A percentile compares a stretch with the other conserved stretches of the same genome.
These are phyloP conservation scores for Fusarium scirpi DNA, from an alignment of 2,329 filamentous ascomycete genomes.

Conservation along the genomic window DNA sequence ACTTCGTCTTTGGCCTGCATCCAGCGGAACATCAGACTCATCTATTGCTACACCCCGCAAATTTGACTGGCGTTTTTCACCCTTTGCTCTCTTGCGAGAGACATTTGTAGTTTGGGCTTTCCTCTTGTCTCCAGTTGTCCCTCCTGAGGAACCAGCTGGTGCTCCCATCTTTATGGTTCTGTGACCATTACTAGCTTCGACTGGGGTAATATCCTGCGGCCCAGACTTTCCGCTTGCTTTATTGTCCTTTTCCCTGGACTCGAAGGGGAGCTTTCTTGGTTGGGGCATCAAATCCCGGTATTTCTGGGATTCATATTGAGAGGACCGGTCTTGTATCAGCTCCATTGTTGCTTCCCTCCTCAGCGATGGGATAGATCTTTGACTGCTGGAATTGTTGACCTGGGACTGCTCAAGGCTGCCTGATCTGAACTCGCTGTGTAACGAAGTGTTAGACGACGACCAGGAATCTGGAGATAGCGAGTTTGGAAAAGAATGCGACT, in stretches of 20 bases:
- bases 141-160: background rate
- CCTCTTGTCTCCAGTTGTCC: background rate
- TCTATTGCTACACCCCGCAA: background rate
- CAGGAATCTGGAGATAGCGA: background rate
- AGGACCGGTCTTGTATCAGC: background rate
- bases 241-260: conserved; percentile 1
- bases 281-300: conserved; percentile 50
- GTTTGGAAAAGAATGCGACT: background rate
- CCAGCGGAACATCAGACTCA: background rate
- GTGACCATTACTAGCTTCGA: background rate
- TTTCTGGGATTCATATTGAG: background rate
- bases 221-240: background rate
- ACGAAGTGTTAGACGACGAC: background rate
- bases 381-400: background rate
- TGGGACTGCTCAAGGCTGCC: background rate
- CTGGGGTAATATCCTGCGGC: background rate
- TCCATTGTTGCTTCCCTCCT: conserved; percentile 5
- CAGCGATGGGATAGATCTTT: background rate
- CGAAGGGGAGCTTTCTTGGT: conserved; percentile 50
- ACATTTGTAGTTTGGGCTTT: background rate
- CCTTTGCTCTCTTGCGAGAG: background rate
- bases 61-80: background rate
- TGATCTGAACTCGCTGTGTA: background rate
- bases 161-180: background rate
- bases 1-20: no score